These are phyloP conservation scores for Pezicula radicicola DNA, from an alignment of 2,329 filamentous ascomycete genomes.

Conservation along the genomic window DNA sequence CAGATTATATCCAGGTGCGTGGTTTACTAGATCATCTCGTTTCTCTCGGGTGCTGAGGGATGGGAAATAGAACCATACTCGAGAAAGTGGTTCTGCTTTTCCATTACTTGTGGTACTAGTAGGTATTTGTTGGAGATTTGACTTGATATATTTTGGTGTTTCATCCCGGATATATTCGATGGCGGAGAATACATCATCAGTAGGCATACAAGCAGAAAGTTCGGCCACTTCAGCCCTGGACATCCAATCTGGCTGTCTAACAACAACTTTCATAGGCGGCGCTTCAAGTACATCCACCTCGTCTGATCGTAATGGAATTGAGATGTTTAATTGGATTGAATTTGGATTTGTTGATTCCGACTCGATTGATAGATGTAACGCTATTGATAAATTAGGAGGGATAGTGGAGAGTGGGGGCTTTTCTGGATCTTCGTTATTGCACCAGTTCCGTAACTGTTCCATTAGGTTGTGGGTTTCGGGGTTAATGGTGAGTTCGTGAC, in stretches of 20 bases:
- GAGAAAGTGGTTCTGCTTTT: slow-evolving; percentile 32
- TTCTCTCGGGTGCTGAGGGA: slow-evolving; percentile 58
- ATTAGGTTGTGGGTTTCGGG: slow-evolving; percentile 7
- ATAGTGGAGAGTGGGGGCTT: neutral
- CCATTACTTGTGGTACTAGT: slow-evolving; percentile 5
- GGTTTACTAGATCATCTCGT: slow-evolving; percentile 51
- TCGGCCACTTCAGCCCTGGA: slow-evolving; percentile 42
- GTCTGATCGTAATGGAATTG: neutral
- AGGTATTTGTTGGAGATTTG: neutral
- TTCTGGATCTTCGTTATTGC: neutral
- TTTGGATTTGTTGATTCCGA: too few relatives aligned
- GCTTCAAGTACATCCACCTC: slow-evolving; percentile 28
- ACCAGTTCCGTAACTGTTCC: neutral
- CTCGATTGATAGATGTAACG: neutral
- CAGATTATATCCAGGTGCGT: slow-evolving; percentile 48
- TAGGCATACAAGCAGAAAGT: slow-evolving; percentile 37
- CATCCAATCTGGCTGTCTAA: slow-evolving; percentile 50
- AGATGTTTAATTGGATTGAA: neutral
- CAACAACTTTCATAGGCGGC: slow-evolving; percentile 36
- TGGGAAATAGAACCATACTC: slow-evolving; percentile 63
- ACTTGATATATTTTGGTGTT: slow-evolving; percentile 28
- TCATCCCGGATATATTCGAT: slow-evolving; percentile 42
- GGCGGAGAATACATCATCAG: slow-evolving; percentile 40
- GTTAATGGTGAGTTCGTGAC: slow-evolving; percentile 29
- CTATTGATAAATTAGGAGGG: neutral